Base-by-base conservation (phyloP, 2,329 filamentous ascomycete species). In the Aspergillus sergii region DNA sequence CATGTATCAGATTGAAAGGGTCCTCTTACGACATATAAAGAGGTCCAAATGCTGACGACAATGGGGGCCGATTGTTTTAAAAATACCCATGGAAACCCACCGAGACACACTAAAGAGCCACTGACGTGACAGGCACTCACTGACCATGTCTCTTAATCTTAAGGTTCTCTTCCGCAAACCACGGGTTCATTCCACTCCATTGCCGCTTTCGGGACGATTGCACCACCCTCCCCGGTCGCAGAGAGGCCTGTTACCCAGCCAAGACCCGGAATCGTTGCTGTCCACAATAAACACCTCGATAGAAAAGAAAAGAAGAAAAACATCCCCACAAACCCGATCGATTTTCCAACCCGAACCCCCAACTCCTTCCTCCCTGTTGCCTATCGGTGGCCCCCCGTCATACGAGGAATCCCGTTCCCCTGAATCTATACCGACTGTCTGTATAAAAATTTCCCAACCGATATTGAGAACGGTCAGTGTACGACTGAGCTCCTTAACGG, bases 141-240 rank as follows among this genome's bases (percentile, higher is more conserved):
- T 41, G 39, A 41, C 39, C 39, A 41, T 41, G 39, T 41, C 16
- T 9, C 39, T n/a, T 1, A 16, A 12, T 16, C 14, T 39, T 41
- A 41, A 23, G n/a, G n/a, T 16, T 36, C 57, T 48, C 60, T 45
- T 57, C 55, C 55, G 46, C 50, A 63, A 41, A 60, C 64, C 61
- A 66, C 64, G 53, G 45, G 46, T 60, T 60, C 64, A 34, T 54
- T 32, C 51, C 28, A 23, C 6, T 23, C 45, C 61, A 57, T 55
- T 59, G 64, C 67, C 67, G 65, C 60, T 65, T 69, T 63, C 67
- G 66, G 67, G 56, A 64, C 58, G 46, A 63, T 64, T 59, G 58
- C 54, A 59, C 58, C 64, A 58, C 57, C 26, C 19, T 59, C 55
- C 62, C 60, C 64, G 65, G 48, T 64, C 60, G 60, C 61, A 67